Conservation (phyloP, 495 filamentous ascomycete species). For the Aspergillus bridgeri region DNA sequence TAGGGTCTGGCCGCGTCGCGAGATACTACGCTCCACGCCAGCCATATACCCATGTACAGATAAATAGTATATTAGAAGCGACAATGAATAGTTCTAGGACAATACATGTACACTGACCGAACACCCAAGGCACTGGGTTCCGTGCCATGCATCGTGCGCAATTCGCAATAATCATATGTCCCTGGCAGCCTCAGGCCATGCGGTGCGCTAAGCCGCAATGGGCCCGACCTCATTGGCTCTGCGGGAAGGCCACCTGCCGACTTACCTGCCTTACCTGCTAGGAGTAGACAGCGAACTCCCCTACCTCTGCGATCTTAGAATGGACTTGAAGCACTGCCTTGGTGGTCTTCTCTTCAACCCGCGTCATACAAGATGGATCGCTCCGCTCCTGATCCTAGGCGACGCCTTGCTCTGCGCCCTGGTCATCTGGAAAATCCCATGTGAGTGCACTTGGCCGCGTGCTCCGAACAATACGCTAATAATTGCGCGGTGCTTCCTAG, state of each 20-base stretch:
- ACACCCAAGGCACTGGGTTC: not conserved
- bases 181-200: not conserved
- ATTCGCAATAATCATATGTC: not conserved
- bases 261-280: too few species aligned
- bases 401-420: constrained; percentile 71
- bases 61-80: constrained; percentile 15
- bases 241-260: constrained; percentile 14
- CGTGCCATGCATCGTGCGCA: not conserved
- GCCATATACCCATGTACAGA: constrained; percentile 27
- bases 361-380: constrained; percentile 59
- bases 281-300: too few species aligned
- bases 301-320: too few species aligned
- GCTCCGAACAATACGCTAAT: constrained; percentile 14
- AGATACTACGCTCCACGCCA: constrained; percentile 7
- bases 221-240: constrained; percentile 18
- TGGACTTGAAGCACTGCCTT: constrained; percentile 18
- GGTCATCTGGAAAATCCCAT: constrained; percentile 83
- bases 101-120: constrained; percentile 4
- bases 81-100: constrained; percentile 5
- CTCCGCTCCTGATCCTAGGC: constrained; percentile 63
- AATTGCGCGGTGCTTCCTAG: constrained; percentile 38
- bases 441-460: constrained; percentile 47
- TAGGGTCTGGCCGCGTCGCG: not conserved
- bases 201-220: constrained; percentile 21
- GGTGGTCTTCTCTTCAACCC: constrained; percentile 37